A percentile compares a stretch with the other conserved stretches of the same genome.
Evolutionary conservation across 257 asterid species (phyloP).

Genomic region (Eucommia ulmoides): DNA sequence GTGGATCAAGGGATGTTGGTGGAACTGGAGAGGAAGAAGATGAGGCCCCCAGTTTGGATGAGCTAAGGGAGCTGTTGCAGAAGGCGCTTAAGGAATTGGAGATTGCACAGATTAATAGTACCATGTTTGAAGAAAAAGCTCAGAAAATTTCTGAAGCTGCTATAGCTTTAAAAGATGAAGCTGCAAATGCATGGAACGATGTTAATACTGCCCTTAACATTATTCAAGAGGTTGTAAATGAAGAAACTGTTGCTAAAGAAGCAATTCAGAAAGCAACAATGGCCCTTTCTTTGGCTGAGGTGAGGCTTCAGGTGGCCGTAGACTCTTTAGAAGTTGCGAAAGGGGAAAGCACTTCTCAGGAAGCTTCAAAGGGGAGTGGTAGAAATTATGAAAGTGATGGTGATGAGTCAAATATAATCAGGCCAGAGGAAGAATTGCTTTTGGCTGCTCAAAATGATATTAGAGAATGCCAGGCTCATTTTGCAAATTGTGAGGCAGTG

Average conservation of each 20-base stretch:
- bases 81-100: constrained; percentile 75
- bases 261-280: constrained; percentile 49
- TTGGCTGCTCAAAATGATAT: constrained; percentile 50
- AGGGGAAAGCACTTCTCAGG: constrained; percentile 15
- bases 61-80: constrained; percentile 64
- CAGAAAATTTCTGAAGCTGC: constrained; percentile 89
- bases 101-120: constrained; percentile 59
- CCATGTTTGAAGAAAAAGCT: constrained; percentile 80
- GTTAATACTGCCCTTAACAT: constrained; percentile 36
- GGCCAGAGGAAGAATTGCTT: constrained; percentile 33
- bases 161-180: constrained; percentile 81
- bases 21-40: constrained; percentile 25
- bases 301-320: constrained; percentile 51
- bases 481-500: constrained; percentile 58
- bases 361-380: constrained; percentile 14
- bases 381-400: constrained; percentile 18
- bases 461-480: constrained; percentile 40
- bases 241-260: constrained; percentile 67
- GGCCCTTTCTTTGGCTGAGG: constrained; percentile 83
- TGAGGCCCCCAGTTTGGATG: constrained; percentile 54
- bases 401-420: constrained; percentile 24
- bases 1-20: no score
- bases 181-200: constrained; percentile 52
- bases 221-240: constrained; percentile 49
- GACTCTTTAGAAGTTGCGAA: constrained; percentile 36